Percentiles rank a stretch among this genome's conserved stretches.
Conservation (phyloP, 495 filamentous ascomycete species). For the Bathelium albidoporum region DNA sequence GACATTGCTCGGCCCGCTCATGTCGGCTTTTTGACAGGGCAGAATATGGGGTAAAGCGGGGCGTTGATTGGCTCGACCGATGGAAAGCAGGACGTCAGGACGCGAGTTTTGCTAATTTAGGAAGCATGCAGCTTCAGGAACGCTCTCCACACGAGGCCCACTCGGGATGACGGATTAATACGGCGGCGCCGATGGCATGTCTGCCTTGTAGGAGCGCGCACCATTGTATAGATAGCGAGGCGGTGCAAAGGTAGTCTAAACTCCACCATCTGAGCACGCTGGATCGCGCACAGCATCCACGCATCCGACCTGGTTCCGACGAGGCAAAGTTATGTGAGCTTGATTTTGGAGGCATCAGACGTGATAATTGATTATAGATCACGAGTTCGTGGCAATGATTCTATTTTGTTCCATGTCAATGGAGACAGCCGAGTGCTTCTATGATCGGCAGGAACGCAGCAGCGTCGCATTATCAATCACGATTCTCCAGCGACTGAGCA, state of each 20-base stretch:
- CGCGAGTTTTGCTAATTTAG: neutral
- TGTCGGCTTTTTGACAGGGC: neutral
- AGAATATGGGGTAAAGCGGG: conserved; percentile 1
- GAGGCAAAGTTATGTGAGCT: neutral
- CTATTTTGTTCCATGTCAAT: too few species aligned
- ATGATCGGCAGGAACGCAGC: too few species aligned
- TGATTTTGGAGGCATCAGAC: neutral
- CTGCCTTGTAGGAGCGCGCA: neutral
- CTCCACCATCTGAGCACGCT: neutral
- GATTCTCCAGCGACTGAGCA: too few species aligned
- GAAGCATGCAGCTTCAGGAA: neutral
- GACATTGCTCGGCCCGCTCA: conserved; percentile 1
- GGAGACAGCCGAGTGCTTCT: too few species aligned
- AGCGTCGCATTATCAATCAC: too few species aligned
- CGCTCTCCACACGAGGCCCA: neutral
- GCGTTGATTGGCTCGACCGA: neutral
- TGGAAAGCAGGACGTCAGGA: neutral
- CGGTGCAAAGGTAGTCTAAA: conserved; percentile 1
- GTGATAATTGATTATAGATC: neutral
- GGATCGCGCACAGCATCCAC: neutral
- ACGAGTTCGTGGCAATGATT: neutral
- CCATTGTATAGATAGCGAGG: neutral
- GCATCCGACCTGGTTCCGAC: too few species aligned
- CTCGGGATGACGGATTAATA: neutral
- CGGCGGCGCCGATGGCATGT: neutral